phyloP scores from a whole-genome alignment of 768 basidiomycete genomes.

The Mrakia blollopis region DNA sequence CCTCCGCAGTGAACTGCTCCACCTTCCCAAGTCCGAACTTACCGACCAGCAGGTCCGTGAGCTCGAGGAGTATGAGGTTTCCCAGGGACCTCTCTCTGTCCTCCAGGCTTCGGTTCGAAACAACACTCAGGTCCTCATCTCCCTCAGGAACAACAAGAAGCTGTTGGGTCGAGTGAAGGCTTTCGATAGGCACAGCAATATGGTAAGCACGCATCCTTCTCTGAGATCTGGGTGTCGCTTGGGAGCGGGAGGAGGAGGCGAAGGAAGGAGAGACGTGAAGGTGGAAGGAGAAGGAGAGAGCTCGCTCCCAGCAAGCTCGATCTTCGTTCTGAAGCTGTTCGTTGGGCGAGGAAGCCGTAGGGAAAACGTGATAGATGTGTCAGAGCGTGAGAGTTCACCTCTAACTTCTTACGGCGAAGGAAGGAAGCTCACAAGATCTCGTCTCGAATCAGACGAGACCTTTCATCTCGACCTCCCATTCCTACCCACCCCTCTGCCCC shows the following conservation, averaged over 20 bases:
- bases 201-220: slow-evolving; percentile 57
- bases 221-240: neutral
- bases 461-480: too few relatives aligned
- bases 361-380: too few relatives aligned
- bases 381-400: too few relatives aligned
- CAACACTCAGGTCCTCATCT: slow-evolving; percentile 95
- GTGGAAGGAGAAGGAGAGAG: neutral
- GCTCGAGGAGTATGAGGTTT: slow-evolving; percentile 83
- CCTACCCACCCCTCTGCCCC: too few relatives aligned
- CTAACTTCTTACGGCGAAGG: too few relatives aligned
- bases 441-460: too few relatives aligned
- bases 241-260: neutral
- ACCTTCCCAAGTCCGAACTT: slow-evolving; percentile 92
- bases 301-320: neutral
- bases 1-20: slow-evolving; percentile 78
- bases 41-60: slow-evolving; percentile 94
- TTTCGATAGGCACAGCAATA: slow-evolving; percentile 97
- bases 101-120: slow-evolving; percentile 96
- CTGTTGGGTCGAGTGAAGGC: slow-evolving; percentile 81
- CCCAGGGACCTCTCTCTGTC: slow-evolving; percentile 73
- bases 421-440: too few relatives aligned
- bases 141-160: slow-evolving; percentile 97
- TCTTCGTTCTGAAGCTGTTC: neutral
- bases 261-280: slow-evolving; percentile 1
- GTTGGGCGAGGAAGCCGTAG: too few relatives aligned